phyloP scores from a whole-genome alignment of 176 grass and related monocot species.

The Triticum turgidum region DNA sequence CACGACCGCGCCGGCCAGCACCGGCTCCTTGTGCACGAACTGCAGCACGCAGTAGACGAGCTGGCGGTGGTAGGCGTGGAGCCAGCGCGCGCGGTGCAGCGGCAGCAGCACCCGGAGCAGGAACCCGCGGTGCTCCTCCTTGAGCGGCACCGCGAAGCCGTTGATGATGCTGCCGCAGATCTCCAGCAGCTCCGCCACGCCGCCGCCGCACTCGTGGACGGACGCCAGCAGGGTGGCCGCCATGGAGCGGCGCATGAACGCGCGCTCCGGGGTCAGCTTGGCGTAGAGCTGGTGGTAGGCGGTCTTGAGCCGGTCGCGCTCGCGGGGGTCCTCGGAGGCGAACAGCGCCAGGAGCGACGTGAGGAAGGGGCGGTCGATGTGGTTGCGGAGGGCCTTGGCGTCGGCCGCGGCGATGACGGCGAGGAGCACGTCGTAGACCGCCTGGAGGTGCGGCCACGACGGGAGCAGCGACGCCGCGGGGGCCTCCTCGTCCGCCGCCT shows the following conservation, averaged over 20 bases:
- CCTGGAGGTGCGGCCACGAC: constrained; percentile 66
- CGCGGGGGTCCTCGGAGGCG: constrained; percentile 78
- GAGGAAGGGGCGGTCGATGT: constrained; percentile 70
- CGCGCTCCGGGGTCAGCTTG: constrained; percentile 66
- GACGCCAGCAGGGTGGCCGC: constrained; percentile 36
- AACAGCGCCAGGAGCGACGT: constrained; percentile 46
- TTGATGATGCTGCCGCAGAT: constrained; percentile 92
- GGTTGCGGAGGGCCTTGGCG: constrained; percentile 40
- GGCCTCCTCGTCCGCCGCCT: constrained; percentile 43
- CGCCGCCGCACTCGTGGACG: constrained; percentile 43
- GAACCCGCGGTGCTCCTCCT: constrained; percentile 77
- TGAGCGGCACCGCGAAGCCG: constrained; percentile 81
- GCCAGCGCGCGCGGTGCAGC: constrained; percentile 59
- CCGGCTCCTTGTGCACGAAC: constrained; percentile 66
- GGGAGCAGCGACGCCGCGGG: constrained; percentile 20
- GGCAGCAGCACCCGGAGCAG: constrained; percentile 71
- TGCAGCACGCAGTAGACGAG: constrained; percentile 76
- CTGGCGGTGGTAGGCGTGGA: constrained; percentile 64
- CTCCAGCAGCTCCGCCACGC: constrained; percentile 74
- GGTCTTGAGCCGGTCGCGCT: constrained; percentile 72
- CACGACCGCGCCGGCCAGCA: constrained; percentile 43
- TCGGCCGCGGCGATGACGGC: constrained; percentile 34
- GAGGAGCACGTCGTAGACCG: constrained; percentile 66
- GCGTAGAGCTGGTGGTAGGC: constrained; percentile 76
- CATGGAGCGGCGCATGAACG: constrained; percentile 82